Evolutionary conservation across 306 rosid species (phyloP).

Genomic region (Prunus salicina): DNA sequence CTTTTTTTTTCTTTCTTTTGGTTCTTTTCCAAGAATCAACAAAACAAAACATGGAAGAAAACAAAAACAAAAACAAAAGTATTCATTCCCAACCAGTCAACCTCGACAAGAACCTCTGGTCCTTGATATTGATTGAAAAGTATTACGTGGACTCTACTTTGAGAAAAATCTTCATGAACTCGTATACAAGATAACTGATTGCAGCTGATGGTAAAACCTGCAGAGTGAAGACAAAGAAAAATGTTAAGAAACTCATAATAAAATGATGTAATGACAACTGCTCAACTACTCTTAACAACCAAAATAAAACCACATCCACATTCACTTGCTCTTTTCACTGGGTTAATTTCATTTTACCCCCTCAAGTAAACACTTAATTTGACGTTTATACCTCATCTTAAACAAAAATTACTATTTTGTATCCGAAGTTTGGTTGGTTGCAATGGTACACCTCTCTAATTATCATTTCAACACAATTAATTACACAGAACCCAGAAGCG

Average conservation of each 20-base stretch:
- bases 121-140: neutral
- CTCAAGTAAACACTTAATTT: too few relatives aligned
- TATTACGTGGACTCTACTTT: constrained; percentile 41
- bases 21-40: too few relatives aligned
- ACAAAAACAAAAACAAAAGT: neutral
- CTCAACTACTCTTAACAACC: too few relatives aligned
- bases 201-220: constrained; percentile 67
- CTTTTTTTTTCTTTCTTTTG: neutral
- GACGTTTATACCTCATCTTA: too few relatives aligned
- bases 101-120: neutral
- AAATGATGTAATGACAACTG: neutral
- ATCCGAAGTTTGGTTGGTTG: neutral
- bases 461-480: neutral
- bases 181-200: constrained; percentile 56
- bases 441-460: too few relatives aligned
- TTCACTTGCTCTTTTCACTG: neutral
- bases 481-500: too few relatives aligned
- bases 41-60: too few relatives aligned
- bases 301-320: too few relatives aligned
- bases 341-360: too few relatives aligned
- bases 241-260: neutral
- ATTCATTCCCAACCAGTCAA: neutral
- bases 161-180: constrained; percentile 59
- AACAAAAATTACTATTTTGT: neutral
- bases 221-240: neutral